Base-by-base conservation (phyloP, 805 yeast genomes). In the Metschnikowia kofuensis region DNA sequence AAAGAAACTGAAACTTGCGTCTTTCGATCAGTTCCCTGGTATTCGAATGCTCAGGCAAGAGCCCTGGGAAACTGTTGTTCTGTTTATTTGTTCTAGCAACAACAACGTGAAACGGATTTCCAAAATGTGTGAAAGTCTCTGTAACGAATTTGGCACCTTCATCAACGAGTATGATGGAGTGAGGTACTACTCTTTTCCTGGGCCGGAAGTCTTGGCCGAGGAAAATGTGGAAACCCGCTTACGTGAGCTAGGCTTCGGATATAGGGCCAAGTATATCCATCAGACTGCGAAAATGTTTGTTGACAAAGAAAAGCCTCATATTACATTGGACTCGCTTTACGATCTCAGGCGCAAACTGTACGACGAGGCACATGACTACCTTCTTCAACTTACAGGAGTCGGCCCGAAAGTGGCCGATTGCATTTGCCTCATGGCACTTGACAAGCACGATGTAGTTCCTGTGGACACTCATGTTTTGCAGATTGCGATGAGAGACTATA, bases 341-440 rank as follows among this genome's bases (percentile, higher is more conserved):
- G 61, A 61, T 0, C 69, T 85, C 52, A 68, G 90, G 9, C 53
- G 64, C 1, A 61, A 68, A 36, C 63, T 75, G 2, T 82, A 83
- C 54, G 74, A 69, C 40, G 77, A 72, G 6, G 83, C 84, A 1
- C 86, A 83, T 52, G 71, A 74, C 7, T 81, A 76, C 42, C 68
- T 94, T 38, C 71, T 85, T 54, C 74, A 78, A 52, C 85, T 87
- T 57, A 74, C 79, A 3, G 99, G 99, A 0, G 97, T 94, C 0
- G 99, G 99, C 0, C 98, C 98, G 0, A 94, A 94, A 68, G 98
- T 94, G 1, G 97, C 99, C 0, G 99, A 94, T 59, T 94, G 99
- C 65, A 94, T 94, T 13, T 84, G 95, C 54, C 72, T 94, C 40
- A 92, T 94, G 97, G 84, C 94, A 2, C 72, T 92, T 51, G 92